Conservation (phyloP, 306 rosid species). For the Dalbergia cultrata region DNA sequence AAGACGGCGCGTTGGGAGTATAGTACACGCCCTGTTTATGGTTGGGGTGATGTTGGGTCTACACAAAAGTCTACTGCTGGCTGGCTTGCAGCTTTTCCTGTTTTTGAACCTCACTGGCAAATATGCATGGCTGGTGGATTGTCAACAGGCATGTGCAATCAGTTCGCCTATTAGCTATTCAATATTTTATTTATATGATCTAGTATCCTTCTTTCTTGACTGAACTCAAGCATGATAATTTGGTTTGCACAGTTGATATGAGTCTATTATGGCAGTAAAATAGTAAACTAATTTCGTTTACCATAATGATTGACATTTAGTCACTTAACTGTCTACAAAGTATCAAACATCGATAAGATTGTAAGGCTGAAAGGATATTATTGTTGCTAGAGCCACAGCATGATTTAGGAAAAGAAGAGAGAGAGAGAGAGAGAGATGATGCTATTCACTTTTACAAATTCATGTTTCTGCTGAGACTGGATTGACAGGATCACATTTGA, state of each 20-base stretch:
- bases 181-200: slow-evolving; percentile 17
- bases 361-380: slow-evolving; percentile 25
- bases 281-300: neutral
- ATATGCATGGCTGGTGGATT: slow-evolving; percentile 93
- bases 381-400: slow-evolving; percentile 28
- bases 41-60: slow-evolving; percentile 95
- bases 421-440: neutral
- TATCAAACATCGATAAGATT: slow-evolving; percentile 2
- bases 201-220: slow-evolving; percentile 20
- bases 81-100: slow-evolving; percentile 99
- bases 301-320: slow-evolving; percentile 24
- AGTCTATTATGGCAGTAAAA: slow-evolving; percentile 18
- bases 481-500: slow-evolving; percentile 29
- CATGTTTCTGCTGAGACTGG: slow-evolving; percentile 14
- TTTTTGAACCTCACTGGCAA: slow-evolving; percentile 99
- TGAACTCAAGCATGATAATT: slow-evolving; percentile 25
- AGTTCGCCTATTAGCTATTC: slow-evolving; percentile 35
- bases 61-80: slow-evolving; percentile 95
- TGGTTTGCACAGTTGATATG: slow-evolving; percentile 30
- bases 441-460: neutral
- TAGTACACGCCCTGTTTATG: slow-evolving; percentile 86
- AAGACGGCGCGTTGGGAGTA: slow-evolving; percentile 93
- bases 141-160: slow-evolving; percentile 78
- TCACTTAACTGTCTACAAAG: slow-evolving; percentile 6
- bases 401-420: neutral